Evolutionary conservation across 2,329 filamentous ascomycete genomes (phyloP).

Genomic region (Neofusicoccum ribis): DNA sequence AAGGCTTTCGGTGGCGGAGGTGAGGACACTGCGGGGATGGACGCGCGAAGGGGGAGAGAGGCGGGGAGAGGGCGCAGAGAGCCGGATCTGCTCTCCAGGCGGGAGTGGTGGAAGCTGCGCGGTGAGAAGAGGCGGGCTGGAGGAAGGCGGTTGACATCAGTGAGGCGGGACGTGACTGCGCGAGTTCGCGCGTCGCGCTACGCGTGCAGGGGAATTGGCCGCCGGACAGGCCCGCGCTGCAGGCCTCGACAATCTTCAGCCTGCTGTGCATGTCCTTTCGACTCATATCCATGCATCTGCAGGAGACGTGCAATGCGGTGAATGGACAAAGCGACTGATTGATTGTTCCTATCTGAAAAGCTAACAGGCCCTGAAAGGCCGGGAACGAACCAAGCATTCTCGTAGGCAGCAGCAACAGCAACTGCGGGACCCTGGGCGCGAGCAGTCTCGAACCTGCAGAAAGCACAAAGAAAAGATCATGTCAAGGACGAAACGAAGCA

Average conservation of each 20-base stretch:
- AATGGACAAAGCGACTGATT: not conserved
- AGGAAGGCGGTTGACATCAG: not conserved
- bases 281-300: not conserved
- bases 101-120: not conserved
- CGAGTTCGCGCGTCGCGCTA: conserved; percentile 14
- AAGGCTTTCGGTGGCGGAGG: not conserved
- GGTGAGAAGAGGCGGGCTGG: not conserved
- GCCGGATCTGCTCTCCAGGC: not conserved
- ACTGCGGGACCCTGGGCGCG: too few species aligned
- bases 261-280: not conserved
- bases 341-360: not conserved
- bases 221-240: not conserved
- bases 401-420: too few species aligned
- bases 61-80: not conserved
- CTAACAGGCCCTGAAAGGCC: not conserved
- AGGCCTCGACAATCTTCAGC: too few species aligned
- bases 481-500: conserved; percentile 19
- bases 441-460: not conserved
- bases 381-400: too few species aligned
- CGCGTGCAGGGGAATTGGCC: not conserved
- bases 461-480: not conserved
- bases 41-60: not conserved
- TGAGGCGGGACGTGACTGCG: conserved; percentile 11
- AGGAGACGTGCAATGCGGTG: too few species aligned
- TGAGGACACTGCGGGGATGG: not conserved